Conservation (phyloP, 1,284 basidiomycete species). For the Cerrena zonata region DNA sequence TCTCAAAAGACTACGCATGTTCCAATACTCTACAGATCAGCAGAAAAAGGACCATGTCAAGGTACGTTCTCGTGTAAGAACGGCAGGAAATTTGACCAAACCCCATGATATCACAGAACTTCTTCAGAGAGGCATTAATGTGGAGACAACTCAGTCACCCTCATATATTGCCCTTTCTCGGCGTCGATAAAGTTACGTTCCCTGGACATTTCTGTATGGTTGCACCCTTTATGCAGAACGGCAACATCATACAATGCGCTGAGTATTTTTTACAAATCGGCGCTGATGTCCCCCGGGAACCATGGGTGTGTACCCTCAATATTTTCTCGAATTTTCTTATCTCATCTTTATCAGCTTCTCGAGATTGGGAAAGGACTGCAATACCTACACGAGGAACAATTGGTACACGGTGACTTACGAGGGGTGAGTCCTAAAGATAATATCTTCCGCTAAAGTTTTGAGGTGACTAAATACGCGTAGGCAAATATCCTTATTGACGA, state of each 20-base stretch:
- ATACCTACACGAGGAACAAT: constrained; percentile 7
- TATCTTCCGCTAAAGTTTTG: neutral
- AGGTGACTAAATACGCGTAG: neutral
- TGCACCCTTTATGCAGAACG: constrained; percentile 10
- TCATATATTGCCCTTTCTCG: constrained; percentile 11
- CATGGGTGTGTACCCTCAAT: constrained; percentile 4
- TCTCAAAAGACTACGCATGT: constrained; percentile 10
- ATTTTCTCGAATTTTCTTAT: too few relatives aligned
- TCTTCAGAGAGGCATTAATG: constrained; percentile 10
- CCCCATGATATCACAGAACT: constrained; percentile 2
- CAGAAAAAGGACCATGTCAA: neutral
- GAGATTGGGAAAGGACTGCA: constrained; percentile 7
- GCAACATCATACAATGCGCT: constrained; percentile 9
- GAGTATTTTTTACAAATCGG: neutral
- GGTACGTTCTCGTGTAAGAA: neutral
- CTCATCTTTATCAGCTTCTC: constrained; percentile 2
- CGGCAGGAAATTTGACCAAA: neutral
- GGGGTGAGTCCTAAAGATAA: constrained; percentile 6
- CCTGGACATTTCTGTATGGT: constrained; percentile 9
- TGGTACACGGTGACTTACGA: constrained; percentile 10
- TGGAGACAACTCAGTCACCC: constrained; percentile 12
- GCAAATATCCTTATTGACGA: constrained; percentile 10
- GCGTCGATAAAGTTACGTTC: constrained; percentile 9
- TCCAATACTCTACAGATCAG: neutral
- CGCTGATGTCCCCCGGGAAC: constrained; percentile 5